Evolutionary conservation across 768 basidiomycete genomes (phyloP), one percentile per base, ranked within the genome.

Genomic region (Amanita exitialis): DNA sequence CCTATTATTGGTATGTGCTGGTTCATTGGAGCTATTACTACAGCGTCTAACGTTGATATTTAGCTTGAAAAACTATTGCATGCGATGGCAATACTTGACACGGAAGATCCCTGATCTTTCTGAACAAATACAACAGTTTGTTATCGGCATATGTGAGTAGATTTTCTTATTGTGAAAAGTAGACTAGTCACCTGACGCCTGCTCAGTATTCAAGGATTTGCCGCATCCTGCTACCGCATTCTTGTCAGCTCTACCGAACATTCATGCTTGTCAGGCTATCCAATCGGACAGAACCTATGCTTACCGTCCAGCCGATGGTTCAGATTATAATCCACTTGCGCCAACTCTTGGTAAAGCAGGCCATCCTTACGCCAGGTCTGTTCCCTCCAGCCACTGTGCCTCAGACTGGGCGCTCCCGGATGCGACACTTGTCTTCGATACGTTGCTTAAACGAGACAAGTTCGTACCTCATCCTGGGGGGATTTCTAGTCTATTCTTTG

Each of bases 401-500:
- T 73, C 79, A 0, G 63, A 61, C 18, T 60, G 70, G 15, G 64
- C 70, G 8, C 74, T 88, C 41, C 86, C 86, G 1, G 81, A 86
- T 55, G 65, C 87, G 15, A 76, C 72, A 3, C 63, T 84, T 6
- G 72, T 91, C 4, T 91, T 89, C 54, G 86, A 91, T 58, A 72
- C 74, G 1, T 78, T 91, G 12, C 68, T 91, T 36, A 62, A 74
- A 16, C 68, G 75, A 21, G 69, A 72, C 21, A 60, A 71, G 48
- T 81, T 78, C 54, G 58, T 59, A 16, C 64, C 69, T 7, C 83
- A 86, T 62, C 83, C 83, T 3, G 79, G 76, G 3, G 87, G 87
- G 16, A 75, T 90, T 41, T 86, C 82, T 12, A 75, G 77, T 53
- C 66, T 86, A 16, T 84, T 89, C 66, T 90, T 89, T 57, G 83